Conservation (phyloP, 331 rosid genomes). For the Quercus tomentella region DNA sequence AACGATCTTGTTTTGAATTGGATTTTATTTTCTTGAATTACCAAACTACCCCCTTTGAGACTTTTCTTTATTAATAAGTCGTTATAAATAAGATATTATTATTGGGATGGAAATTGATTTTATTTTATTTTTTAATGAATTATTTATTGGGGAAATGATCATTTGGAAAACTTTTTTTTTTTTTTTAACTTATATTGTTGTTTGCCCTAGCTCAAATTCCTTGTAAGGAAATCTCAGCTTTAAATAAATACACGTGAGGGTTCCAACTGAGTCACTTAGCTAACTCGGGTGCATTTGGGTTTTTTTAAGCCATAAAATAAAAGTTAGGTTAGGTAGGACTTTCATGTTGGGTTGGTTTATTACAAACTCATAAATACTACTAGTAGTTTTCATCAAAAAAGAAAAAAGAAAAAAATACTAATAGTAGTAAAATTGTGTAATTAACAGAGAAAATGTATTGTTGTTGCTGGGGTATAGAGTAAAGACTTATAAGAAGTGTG, state of each 20-base stretch:
- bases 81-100: not conserved
- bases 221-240: not conserved
- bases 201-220: not conserved
- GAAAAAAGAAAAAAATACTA: too few relatives aligned
- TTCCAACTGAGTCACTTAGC: too few relatives aligned
- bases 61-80: not conserved
- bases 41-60: conserved; percentile 24
- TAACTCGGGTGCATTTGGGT: too few relatives aligned
- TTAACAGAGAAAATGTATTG: too few relatives aligned
- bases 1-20: conserved; percentile 13
- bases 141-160: not conserved
- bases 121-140: too few relatives aligned
- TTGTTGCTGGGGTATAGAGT: too few relatives aligned
- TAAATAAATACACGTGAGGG: conserved; percentile 15
- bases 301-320: too few relatives aligned
- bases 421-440: too few relatives aligned
- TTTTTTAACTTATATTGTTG: not conserved
- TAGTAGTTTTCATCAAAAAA: too few relatives aligned
- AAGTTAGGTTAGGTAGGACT: not conserved
- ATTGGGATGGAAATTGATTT: too few relatives aligned
- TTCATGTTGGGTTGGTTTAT: not conserved
- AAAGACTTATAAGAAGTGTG: too few relatives aligned
- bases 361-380: not conserved
- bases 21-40: not conserved
- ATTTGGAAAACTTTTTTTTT: not conserved